Base-by-base conservation (phyloP, 768 basidiomycete genomes). In the Fibroporia radiculosa region DNA sequence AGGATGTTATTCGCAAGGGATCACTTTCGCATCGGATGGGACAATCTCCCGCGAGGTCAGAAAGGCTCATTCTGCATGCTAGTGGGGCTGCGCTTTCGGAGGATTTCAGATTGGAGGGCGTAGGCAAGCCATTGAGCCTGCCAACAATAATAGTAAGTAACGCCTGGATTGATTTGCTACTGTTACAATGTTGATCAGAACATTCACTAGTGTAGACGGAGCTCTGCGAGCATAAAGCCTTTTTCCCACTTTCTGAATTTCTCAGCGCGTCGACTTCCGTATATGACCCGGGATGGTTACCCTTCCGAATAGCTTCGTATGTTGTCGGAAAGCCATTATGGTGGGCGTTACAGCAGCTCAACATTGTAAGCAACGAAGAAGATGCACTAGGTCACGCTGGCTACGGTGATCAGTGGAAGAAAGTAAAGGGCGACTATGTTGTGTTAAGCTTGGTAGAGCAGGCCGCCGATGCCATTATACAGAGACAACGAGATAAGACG, bases 261-360 rank as follows among this genome's bases (percentile, higher is more conserved):
- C 51, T 84, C 49, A 64, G 56, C 19, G 66, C 77, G 12, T 66
- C 67, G 29, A 63, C 72, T 33, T 83, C 86, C 0, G 74, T 90
- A 42, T 82, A 87, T 54, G 73, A 82, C 48, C 63, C 79, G 2
- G 78, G 77, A 18, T 86, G 82, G 55, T 57, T 90, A 13, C 80
- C 86, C 1, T 74, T 69, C 39, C 78, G 85, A 16, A 69, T 89
- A 40, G 84, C 76, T 2, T 71, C 83, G 8, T 83, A 74, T 45
- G 66, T 91, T 6, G 71, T 92, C 6, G 86, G 81, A 6, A 80
- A 77, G 54, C 89, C 90, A 2, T 66, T 93, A 1, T 89, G 83
- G 84, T 93, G 90, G 90, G 80, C 83, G 2, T 72, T 93, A 45
- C 80, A 84, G 49, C 86, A 87, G 50, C 67, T 82, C n/a, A 82